Evolutionary conservation across 805 yeast species (phyloP), one percentile per base, ranked within the genome.

Genomic region (Metschnikowia picachoensis): DNA sequence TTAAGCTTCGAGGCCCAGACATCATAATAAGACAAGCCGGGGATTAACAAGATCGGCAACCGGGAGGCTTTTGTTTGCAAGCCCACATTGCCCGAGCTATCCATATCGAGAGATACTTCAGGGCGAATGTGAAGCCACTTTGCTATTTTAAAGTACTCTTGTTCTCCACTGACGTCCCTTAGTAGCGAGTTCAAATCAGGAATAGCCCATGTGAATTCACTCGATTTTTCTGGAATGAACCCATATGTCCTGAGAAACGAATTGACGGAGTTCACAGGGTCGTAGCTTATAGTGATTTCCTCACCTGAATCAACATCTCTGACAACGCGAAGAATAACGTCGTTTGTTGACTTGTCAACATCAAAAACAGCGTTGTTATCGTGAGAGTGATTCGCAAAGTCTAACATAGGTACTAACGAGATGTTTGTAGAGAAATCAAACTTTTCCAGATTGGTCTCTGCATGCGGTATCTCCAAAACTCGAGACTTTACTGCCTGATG

Each of bases 381-480:
- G 46, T 67, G 68, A 36, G 67, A 64, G 58, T 85, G 92, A 59
- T 85, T 85, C 6, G 77, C 85, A 69, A 78, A 85, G 60, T 85
- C 92, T 29, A 85, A 55, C 1, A 82, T 49, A 1, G 92, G 90
- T 0, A 84, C 87, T 44, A 85, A 59, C 0, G 87, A 76, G 0
- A 81, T 71, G 41, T 77, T 74, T 5, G 77, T 76, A 4, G 60
- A 55, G 50, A 68, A 81, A 37, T 73, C 78, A 11, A 68, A 75
- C 20, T 44, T 50, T n/a, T 30, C 43, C 20, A 33, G 39, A 17
- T 36, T 37, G 30, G 37, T n/a, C 15, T 38, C 49, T 3, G 52
- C 55, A 56, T 70, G 66, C 0, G 92, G 91, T 2, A 85, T 82
- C 57, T 84, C 90, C 39, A 84, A 65, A 0, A 78, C 75, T 45